A percentile compares a stretch with the other conserved stretches of the same genome.
Evolutionary conservation across 73 alveolate species (phyloP).

Genomic region (Stentor roeselii): DNA sequence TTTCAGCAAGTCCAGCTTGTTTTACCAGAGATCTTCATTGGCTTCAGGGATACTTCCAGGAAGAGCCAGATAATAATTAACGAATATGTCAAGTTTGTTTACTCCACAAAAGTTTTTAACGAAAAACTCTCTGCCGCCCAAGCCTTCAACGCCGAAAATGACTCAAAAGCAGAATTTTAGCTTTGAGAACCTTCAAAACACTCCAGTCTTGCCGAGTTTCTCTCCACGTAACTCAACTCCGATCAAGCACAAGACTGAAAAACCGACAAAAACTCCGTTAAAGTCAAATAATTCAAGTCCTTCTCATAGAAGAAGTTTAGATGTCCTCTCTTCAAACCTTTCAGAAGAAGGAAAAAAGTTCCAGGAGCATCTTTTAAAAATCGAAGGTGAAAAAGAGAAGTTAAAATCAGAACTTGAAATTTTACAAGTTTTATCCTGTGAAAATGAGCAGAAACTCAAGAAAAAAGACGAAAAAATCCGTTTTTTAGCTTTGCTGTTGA

Average conservation of each 20-base stretch:
- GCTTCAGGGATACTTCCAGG: background rate
- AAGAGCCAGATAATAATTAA: background rate
- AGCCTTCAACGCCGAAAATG: background rate
- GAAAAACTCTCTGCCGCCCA: background rate
- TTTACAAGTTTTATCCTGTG: background rate
- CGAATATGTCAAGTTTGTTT: background rate
- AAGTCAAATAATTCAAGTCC: background rate
- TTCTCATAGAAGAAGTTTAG: background rate
- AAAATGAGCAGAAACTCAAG: background rate
- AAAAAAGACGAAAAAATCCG: background rate
- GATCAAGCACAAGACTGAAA: background rate
- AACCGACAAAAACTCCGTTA: background rate
- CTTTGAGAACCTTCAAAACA: background rate
- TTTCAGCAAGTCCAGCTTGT: background rate
- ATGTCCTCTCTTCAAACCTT: background rate
- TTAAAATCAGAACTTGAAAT: background rate
- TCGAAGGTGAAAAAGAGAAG: background rate
- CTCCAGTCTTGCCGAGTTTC: background rate
- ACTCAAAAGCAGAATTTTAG: background rate
- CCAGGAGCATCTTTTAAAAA: background rate
- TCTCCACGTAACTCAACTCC: background rate
- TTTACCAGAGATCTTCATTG: background rate
- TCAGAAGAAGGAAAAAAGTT: slow-evolving; percentile 3
- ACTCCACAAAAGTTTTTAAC: background rate
- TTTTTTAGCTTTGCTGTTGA: background rate